phyloP scores from a whole-genome alignment of 176 grass and related monocot genomes.

The Zizania latifolia region DNA sequence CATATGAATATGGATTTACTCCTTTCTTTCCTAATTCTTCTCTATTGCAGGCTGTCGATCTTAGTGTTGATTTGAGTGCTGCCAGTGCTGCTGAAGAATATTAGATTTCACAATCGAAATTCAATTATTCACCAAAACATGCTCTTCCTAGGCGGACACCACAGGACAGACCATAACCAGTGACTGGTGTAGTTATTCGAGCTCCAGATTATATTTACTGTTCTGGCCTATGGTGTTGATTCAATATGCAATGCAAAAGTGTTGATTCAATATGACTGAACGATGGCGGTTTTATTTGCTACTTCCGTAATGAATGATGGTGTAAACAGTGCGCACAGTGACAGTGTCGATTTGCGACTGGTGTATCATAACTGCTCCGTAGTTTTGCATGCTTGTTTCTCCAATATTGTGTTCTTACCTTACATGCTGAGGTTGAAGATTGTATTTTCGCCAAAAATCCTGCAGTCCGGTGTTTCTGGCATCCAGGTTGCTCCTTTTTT shows the following conservation, averaged over 20 bases:
- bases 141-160: not conserved
- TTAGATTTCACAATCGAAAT: slow-evolving; percentile 30
- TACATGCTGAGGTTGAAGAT: not conserved
- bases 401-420: not conserved
- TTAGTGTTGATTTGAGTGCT: slow-evolving; percentile 82
- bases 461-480: not conserved
- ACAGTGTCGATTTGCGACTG: not conserved
- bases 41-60: slow-evolving; percentile 50
- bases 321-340: slow-evolving; percentile 13
- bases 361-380: slow-evolving; percentile 23
- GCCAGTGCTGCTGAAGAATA: slow-evolving; percentile 87
- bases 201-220: slow-evolving; percentile 12
- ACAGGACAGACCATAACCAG: slow-evolving; percentile 7
- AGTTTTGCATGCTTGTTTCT: not conserved
- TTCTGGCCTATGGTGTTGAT: not conserved
- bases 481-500: no score
- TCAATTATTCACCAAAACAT: not conserved
- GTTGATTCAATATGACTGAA: slow-evolving; percentile 2
- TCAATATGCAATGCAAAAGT: slow-evolving; percentile 14
- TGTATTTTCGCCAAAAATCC: not conserved
- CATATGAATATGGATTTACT: not conserved
- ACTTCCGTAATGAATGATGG: not conserved
- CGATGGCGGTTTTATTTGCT: slow-evolving; percentile 26
- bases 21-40: not conserved
- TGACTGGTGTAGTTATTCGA: not conserved